Base-by-base conservation (phyloP, 192 early-diverging fungal species). In the Spizellomyces punctatus region DNA sequence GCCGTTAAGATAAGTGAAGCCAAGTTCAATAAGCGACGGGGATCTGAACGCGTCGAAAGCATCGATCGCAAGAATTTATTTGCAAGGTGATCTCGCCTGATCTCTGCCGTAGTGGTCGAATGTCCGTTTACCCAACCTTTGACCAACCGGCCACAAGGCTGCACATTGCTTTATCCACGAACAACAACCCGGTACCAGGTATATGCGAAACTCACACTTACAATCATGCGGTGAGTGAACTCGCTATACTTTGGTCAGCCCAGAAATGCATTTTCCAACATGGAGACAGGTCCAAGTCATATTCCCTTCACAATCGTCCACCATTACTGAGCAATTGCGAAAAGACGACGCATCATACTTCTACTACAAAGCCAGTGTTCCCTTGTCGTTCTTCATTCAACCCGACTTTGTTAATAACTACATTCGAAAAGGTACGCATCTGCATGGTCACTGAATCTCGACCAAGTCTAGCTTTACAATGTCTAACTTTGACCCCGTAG, bases 101-200 rank as follows among this genome's bases (percentile, higher is more conserved):
- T 19, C 50, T 54, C 17, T 54, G 12, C 50, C 0, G 17, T 0
- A 0, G 0, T 19, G 17, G 50, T 10, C 27, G 12, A 60, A 72
- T 72, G 70, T 72, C 70, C 7, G 50, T 72, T 10, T 62, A 72
- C 21, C 70, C 70, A n/a, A 41, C 70, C 5, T 72, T 72, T 41
- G 70, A 72, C 1, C 70, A 72, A 46, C 47, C 59, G 21, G 4
- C 60, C 7, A 9, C 70, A 2, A 50, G 43, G 50, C 47, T 64
- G 70, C 52, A 58, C 8, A 43, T 71, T 14, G 17, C 58, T 12
- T 54, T 62, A 36, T 19, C 16, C 16, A 41, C 62, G 6, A 16
- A 48, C 8, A 14, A n/a, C 46, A 41, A 17, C 10, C 19, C 70
- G 8, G 19, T 50, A 6, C 16, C 16, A 22, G 50, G 21, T n/a